Percentiles rank a stretch among this genome's conserved stretches.
phyloP scores from a whole-genome alignment of 1,284 basidiomycete species.

The Tylopilus sp. region DNA sequence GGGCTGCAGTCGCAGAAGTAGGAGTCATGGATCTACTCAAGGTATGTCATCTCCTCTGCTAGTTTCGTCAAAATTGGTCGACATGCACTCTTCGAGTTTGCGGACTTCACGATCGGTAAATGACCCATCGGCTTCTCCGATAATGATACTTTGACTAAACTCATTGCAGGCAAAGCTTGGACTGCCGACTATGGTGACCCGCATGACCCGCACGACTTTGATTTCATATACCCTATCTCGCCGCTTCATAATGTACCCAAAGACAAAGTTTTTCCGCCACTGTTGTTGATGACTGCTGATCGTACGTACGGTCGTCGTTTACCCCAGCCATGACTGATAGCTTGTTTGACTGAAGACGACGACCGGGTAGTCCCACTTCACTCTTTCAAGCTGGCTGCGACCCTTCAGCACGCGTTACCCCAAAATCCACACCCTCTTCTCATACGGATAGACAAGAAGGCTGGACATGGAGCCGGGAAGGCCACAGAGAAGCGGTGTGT shows the following conservation, averaged over 20 bases:
- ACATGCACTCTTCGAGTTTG: conserved; percentile 46
- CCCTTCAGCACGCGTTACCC: conserved; percentile 61
- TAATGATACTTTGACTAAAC: conserved; percentile 8
- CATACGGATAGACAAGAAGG: conserved; percentile 73
- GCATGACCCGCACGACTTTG: conserved; percentile 69
- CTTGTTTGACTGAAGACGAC: conserved; percentile 51
- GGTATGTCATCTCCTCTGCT: conserved; percentile 36
- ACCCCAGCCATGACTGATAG: conserved; percentile 1
- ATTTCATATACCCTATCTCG: conserved; percentile 77
- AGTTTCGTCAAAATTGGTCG: not conserved
- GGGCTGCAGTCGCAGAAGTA: conserved; percentile 77
- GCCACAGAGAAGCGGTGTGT: conserved; percentile 66
- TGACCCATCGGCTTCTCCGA: not conserved
- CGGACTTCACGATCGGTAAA: conserved; percentile 71
- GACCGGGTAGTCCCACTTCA: conserved; percentile 81
- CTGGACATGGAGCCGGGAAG: conserved; percentile 79
- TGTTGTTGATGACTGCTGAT: conserved; percentile 72
- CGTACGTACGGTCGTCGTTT: conserved; percentile 45
- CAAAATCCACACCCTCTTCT: conserved; percentile 68
- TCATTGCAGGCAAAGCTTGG: conserved; percentile 66
- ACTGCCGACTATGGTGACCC: conserved; percentile 81
- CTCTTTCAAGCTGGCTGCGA: conserved; percentile 76
- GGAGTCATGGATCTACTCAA: conserved; percentile 81
- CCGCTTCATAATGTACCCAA: conserved; percentile 72
- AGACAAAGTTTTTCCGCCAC: conserved; percentile 61